Evolutionary conservation across 345 rosid species (phyloP).

Genomic region (Excoecaria cochinchinensis): DNA sequence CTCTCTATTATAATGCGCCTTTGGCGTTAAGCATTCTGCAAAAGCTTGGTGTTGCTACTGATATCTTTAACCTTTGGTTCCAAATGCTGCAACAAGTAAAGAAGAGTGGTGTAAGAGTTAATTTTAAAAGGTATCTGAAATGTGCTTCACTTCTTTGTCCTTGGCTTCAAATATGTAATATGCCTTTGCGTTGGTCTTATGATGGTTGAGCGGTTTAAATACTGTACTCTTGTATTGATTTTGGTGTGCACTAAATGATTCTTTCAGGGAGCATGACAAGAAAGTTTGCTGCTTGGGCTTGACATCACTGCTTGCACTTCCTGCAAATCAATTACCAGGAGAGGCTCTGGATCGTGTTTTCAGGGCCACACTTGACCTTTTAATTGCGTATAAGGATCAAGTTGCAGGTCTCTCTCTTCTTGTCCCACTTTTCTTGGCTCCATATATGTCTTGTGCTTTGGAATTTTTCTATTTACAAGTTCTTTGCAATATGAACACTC

Average conservation of each 20-base stretch:
- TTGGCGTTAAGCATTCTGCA: constrained; percentile 78
- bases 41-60: constrained; percentile 73
- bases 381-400: constrained; percentile 90
- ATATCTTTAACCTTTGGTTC: constrained; percentile 87
- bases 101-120: constrained; percentile 73
- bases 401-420: constrained; percentile 63
- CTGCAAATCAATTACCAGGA: constrained; percentile 76
- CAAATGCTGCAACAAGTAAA: constrained; percentile 90
- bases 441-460: not conserved
- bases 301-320: constrained; percentile 79
- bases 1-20: constrained; percentile 80
- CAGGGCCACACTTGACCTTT: constrained; percentile 79
- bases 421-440: not conserved
- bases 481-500: not conserved
- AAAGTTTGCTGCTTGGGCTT: constrained; percentile 98
- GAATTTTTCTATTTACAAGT: not conserved
- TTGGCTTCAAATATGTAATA: not conserved
- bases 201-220: not conserved
- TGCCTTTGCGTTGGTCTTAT: not conserved
- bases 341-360: constrained; percentile 90
- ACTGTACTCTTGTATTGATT: not conserved
- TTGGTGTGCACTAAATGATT: constrained; percentile 18
- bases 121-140: constrained; percentile 70
- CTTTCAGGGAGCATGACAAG: constrained; percentile 83
- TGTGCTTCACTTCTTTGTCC: constrained; percentile 2